Percentiles rank a stretch among this genome's conserved stretches.
phyloP scores from a whole-genome alignment of 176 grass and related monocot genomes.

The Themeda triandra region DNA sequence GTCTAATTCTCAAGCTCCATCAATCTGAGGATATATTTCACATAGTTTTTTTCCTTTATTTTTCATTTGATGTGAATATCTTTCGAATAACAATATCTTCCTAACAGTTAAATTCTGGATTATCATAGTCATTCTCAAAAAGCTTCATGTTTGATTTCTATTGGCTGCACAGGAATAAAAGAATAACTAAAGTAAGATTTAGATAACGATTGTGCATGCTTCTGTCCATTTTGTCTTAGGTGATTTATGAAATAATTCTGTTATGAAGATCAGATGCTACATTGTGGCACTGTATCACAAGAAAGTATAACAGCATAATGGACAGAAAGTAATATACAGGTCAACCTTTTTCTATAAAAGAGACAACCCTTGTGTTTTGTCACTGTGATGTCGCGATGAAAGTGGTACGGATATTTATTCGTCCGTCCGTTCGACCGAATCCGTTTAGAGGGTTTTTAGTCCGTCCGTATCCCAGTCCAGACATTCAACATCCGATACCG shows the following conservation, averaged over 20 bases:
- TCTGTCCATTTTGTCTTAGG: neutral
- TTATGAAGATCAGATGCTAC: neutral
- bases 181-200: constrained; percentile 19
- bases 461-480: no score
- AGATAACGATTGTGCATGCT: neutral
- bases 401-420: no score
- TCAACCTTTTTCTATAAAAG: neutral
- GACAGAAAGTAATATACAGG: neutral
- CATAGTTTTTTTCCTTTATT: neutral
- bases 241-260: neutral
- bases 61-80: constrained; percentile 12
- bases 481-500: no score
- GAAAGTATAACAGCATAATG: neutral
- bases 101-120: neutral
- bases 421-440: no score
- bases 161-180: neutral
- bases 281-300: neutral
- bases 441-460: no score
- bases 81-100: constrained; percentile 14
- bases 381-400: no score
- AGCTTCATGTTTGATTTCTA: neutral
- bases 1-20: neutral
- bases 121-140: neutral
- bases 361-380: neutral
- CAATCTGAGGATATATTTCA: neutral